phyloP scores from a whole-genome alignment of 139 green algal genomes.

The Haematococcus sp. region DNA sequence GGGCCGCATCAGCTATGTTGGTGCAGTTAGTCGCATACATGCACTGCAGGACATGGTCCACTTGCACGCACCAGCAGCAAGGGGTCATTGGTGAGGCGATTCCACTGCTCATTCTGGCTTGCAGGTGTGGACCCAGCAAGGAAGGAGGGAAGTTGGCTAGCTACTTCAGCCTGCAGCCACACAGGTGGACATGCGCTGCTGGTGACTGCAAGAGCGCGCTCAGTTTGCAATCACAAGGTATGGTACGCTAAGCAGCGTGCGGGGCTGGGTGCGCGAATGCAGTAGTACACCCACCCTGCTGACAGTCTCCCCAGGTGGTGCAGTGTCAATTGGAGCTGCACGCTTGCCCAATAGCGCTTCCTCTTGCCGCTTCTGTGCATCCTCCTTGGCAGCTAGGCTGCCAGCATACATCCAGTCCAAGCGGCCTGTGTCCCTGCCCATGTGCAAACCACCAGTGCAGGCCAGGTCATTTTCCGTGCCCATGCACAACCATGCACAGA shows the following conservation, averaged over 20 bases:
- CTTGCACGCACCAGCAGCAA: slow-evolving; percentile 69
- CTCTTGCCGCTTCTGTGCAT: slow-evolving; percentile 66
- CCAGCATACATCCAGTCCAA: slow-evolving; percentile 97
- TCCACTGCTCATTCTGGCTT: slow-evolving; percentile 86
- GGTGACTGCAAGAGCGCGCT: background rate
- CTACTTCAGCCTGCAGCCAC: slow-evolving; percentile 10
- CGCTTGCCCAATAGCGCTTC: slow-evolving; percentile 66
- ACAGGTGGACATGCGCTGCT: background rate
- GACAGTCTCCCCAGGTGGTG: slow-evolving; percentile 18
- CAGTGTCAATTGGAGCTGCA: slow-evolving; percentile 30
- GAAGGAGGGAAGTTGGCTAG: slow-evolving; percentile 57
- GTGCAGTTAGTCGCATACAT: too few species aligned
- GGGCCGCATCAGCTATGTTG: too few species aligned
- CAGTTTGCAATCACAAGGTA: background rate
- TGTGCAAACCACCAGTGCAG: background rate
- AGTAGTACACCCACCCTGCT: slow-evolving; percentile 13
- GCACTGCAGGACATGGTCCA: background rate
- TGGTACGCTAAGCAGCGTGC: background rate
- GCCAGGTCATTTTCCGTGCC: too few species aligned
- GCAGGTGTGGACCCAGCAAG: slow-evolving; percentile 60
- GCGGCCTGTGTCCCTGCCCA: slow-evolving; percentile 51
- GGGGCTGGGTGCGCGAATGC: background rate
- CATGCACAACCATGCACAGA: too few species aligned
- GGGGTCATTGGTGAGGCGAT: slow-evolving; percentile 87
- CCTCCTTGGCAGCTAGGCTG: slow-evolving; percentile 69